phyloP scores from a whole-genome alignment of 2,329 filamentous ascomycete species.

The Aureobasidium sp. region DNA sequence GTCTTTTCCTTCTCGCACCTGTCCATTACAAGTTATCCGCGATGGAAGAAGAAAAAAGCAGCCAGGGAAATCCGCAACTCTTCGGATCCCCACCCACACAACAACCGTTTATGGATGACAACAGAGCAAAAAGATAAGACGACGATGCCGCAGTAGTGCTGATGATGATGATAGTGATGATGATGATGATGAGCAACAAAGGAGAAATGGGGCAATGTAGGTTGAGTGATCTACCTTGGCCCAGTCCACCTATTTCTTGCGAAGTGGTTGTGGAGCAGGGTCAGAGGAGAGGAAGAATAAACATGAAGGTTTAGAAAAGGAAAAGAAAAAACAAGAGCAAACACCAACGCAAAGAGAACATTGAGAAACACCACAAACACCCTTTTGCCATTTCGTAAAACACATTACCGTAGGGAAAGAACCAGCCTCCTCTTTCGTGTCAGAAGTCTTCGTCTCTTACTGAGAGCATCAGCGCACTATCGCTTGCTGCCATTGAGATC shows the following conservation, averaged over 20 bases:
- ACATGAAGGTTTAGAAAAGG: neutral
- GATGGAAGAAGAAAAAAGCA: neutral
- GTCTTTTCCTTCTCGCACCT: neutral
- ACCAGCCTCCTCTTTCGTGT: neutral
- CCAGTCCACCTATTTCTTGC: neutral
- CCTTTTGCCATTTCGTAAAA: conserved; percentile 5
- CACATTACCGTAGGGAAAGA: conserved; percentile 9
- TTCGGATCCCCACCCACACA: conserved; percentile 12
- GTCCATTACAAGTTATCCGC: conserved; percentile 4
- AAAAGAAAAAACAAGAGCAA: neutral
- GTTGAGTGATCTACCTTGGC: neutral
- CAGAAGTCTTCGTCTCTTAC: neutral
- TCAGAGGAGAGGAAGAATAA: neutral
- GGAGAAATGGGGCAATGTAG: neutral
- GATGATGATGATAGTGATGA: neutral
- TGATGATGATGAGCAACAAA: conserved; percentile 2
- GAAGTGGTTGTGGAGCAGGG: neutral
- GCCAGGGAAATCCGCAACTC: neutral
- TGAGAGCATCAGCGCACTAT: neutral
- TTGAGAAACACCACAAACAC: neutral
- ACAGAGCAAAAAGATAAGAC: neutral
- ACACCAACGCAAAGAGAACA: conserved; percentile 6
- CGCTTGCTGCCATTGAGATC: conserved; percentile 5
- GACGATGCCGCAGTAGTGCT: neutral
- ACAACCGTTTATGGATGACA: neutral